Base-by-base conservation (phyloP, 106 monocot species). In the Apostasia shenzhenica region DNA sequence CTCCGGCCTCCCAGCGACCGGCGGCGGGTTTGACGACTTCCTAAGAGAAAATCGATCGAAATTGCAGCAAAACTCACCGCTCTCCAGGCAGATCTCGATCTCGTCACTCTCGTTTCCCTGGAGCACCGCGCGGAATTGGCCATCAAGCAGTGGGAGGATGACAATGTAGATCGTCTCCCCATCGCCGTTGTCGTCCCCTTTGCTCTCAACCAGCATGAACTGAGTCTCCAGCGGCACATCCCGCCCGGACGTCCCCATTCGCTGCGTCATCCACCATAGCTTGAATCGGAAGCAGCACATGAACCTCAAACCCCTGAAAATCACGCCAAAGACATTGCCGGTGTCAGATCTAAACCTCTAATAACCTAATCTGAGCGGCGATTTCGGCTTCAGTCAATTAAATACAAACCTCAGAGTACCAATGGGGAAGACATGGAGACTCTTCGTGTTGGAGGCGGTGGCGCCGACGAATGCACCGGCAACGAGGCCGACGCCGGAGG, bases 191-290 rank as follows among this genome's bases (percentile, higher is more conserved):
- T 66, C 67, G 3, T 53, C 55, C 0, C 12, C 55, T 37, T 78
- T 81, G 69, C 75, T 78, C 75, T 93, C 89, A 11, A 93, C 59
- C 51, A 93, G 72, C 86, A 93, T 79, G 74, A 93, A 93, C 75
- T 93, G 93, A 0, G 93, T 93, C 81, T 93, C 93, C 41, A 93
- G 67, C 38, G 93, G 93, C 43, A 89, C 79, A 9, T 93, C 93
- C 37, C 81, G 74, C 7, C 86, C 89, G 52, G 39, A 63, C 12
- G 45, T 73, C 46, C 93, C 93, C 93, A 93, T 89, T 44, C 77
- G 64, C 80, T 93, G 93, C 7, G 93, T 89, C 89, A 93, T 93
- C 93, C 93, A 93, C 93, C 93, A 93, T 47, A 89, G 79, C 72
- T 93, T 93, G 77, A 93, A 93, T 70, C 93, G 83, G 75, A 93